A percentile compares a stretch with the other conserved stretches of the same genome.
These are phyloP conservation scores for Phialophora chinensis DNA, from an alignment of 2,329 filamentous ascomycete species.

Conservation along the genomic window DNA sequence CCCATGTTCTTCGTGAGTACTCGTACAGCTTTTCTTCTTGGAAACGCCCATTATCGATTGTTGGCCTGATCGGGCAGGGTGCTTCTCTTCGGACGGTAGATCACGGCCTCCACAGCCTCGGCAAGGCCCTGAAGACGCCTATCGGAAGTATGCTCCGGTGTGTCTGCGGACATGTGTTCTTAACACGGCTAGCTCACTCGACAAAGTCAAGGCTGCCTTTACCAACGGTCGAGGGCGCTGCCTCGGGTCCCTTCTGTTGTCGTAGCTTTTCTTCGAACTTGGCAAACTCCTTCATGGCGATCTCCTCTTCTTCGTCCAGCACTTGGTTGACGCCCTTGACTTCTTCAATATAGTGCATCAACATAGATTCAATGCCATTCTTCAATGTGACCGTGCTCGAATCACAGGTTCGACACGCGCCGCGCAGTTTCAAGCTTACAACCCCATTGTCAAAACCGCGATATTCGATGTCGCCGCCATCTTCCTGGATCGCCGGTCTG, in stretches of 20 bases:
- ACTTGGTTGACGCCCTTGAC: slow-evolving; percentile 92
- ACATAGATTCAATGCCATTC: slow-evolving; percentile 97
- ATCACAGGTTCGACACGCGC: slow-evolving; percentile 94
- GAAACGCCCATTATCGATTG: neutral
- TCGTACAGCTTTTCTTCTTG: neutral
- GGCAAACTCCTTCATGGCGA: slow-evolving; percentile 84
- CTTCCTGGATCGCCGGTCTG: slow-evolving; percentile 93
- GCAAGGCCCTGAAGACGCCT: neutral
- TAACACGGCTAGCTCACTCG: slow-evolving; percentile 36
- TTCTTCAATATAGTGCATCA: slow-evolving; percentile 98
- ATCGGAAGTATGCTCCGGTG: neutral
- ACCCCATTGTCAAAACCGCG: slow-evolving; percentile 84
- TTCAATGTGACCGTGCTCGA: slow-evolving; percentile 95
- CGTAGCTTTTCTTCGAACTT: slow-evolving; percentile 88
- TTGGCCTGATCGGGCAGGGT: neutral
- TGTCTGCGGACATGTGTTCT: neutral
- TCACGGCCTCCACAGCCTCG: neutral
- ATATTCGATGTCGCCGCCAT: slow-evolving; percentile 97
- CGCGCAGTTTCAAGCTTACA: slow-evolving; percentile 84
- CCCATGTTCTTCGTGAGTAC: neutral
- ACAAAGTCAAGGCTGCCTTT: slow-evolving; percentile 61
- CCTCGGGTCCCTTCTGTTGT: slow-evolving; percentile 61
- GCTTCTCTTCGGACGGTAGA: neutral
- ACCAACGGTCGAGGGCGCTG: slow-evolving; percentile 56
- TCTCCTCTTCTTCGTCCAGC: slow-evolving; percentile 87